Evolutionary conservation across 2,329 filamentous ascomycete species (phyloP).

Genomic region (Neofusicoccum kwambonambiense): DNA sequence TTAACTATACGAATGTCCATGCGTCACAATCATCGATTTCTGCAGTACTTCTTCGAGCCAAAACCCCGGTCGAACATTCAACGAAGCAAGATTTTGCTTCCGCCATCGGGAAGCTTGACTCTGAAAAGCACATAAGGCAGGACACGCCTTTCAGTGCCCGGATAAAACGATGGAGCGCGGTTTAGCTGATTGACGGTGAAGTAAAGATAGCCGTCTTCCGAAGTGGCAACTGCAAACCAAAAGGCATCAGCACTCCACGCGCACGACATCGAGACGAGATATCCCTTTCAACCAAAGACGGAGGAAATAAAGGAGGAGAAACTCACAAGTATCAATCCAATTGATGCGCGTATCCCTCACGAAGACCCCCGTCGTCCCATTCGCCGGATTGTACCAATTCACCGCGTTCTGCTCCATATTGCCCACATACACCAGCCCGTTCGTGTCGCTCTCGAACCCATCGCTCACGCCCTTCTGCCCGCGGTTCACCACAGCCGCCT

Average conservation of each 20-base stretch:
- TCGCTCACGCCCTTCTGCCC: conserved; percentile 53
- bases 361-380: conserved; percentile 44
- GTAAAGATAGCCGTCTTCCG: conserved; percentile 51
- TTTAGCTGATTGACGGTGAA: conserved; percentile 54
- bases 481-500: conserved; percentile 42
- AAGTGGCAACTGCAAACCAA: conserved; percentile 33
- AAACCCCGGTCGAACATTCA: not conserved
- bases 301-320: conserved; percentile 1
- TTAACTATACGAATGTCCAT: no score
- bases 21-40: no score
- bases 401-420: conserved; percentile 52
- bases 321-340: conserved; percentile 50
- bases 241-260: not conserved
- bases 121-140: conserved; percentile 46
- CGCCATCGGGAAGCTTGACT: conserved; percentile 42
- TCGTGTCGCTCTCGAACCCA: conserved; percentile 53
- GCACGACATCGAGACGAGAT: not conserved
- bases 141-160: conserved; percentile 43
- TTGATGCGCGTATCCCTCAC: conserved; percentile 49
- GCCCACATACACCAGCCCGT: conserved; percentile 50
- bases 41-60: no score
- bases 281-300: not conserved
- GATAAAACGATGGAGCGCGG: conserved; percentile 36
- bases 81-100: conserved; percentile 37
- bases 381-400: conserved; percentile 45